Percentiles rank a stretch among this genome's conserved stretches.
phyloP scores from a whole-genome alignment of 73 alveolate genomes.

The Blepharisma stoltei region DNA sequence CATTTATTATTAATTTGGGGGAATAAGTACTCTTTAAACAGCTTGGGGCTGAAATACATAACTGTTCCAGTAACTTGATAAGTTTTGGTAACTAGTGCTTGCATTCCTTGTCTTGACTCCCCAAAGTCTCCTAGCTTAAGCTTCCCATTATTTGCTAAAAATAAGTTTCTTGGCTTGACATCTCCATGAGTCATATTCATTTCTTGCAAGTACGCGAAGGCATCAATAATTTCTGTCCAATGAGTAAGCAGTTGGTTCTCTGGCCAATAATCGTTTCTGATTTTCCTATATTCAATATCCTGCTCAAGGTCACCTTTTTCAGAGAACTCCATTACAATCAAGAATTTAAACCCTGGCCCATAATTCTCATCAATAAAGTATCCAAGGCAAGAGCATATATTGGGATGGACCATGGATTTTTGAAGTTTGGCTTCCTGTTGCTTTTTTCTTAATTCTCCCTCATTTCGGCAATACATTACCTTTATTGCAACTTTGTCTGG shows the following conservation, averaged over 20 bases:
- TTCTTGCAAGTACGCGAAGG: neutral
- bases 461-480: constrained; percentile 13
- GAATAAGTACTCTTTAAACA: neutral
- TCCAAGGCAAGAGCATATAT: neutral
- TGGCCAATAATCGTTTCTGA: neutral
- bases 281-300: neutral
- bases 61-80: constrained; percentile 7
- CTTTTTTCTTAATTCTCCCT: constrained; percentile 5
- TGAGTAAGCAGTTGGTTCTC: neutral
- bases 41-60: neutral
- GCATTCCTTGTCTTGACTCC: neutral
- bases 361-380: constrained; percentile 13
- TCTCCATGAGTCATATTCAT: neutral
- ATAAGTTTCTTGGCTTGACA: neutral
- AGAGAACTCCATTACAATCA: constrained; percentile 20
- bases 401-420: neutral
- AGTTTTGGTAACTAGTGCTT: neutral
- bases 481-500: constrained; percentile 18
- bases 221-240: neutral
- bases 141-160: neutral
- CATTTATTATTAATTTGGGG: too few relatives aligned
- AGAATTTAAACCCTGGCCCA: neutral
- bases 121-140: neutral
- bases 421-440: neutral
- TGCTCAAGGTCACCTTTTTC: constrained; percentile 19